These are phyloP conservation scores for Starmerella tilneyi DNA, from an alignment of 805 yeast genomes.

Conservation along the genomic window DNA sequence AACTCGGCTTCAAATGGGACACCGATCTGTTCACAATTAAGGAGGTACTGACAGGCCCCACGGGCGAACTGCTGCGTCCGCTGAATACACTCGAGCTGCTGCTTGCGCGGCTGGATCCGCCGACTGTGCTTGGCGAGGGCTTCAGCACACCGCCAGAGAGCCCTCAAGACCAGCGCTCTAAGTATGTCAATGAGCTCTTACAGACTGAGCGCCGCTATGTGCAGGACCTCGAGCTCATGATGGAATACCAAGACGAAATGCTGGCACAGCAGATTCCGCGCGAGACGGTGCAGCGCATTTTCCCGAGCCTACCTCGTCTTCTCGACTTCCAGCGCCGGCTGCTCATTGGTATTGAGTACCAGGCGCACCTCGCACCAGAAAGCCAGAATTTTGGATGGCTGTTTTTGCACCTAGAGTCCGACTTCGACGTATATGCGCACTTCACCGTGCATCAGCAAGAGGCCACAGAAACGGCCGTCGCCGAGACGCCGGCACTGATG, in stretches of 20 bases:
- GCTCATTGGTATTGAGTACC: conserved; percentile 78
- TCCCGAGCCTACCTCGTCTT: conserved; percentile 74
- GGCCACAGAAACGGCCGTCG: conserved; percentile 67
- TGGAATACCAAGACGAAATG: conserved; percentile 57
- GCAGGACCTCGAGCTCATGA: conserved; percentile 71
- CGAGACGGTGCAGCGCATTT: conserved; percentile 68
- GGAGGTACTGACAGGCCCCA: conserved; percentile 73
- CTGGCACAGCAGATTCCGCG: conserved; percentile 57
- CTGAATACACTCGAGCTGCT: conserved; percentile 61
- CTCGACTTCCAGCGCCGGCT: conserved; percentile 89
- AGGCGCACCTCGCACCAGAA: conserved; percentile 43
- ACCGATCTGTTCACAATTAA: conserved; percentile 82
- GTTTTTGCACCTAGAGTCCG: conserved; percentile 73
- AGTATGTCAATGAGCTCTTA: conserved; percentile 72
- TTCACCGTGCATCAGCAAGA: conserved; percentile 87
- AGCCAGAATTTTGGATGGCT: conserved; percentile 83
- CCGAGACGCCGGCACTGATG: conserved; percentile 47
- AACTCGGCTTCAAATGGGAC: conserved; percentile 56
- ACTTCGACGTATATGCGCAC: conserved; percentile 81
- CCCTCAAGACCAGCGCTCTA: conserved; percentile 43
- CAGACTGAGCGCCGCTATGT: conserved; percentile 90
- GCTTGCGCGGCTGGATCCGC: conserved; percentile 36
- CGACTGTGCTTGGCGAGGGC: neutral
- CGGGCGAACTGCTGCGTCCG: conserved; percentile 66
- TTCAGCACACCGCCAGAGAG: conserved; percentile 2